phyloP scores from a whole-genome alignment of 257 asterid species.

The Penstemon barbatus region DNA sequence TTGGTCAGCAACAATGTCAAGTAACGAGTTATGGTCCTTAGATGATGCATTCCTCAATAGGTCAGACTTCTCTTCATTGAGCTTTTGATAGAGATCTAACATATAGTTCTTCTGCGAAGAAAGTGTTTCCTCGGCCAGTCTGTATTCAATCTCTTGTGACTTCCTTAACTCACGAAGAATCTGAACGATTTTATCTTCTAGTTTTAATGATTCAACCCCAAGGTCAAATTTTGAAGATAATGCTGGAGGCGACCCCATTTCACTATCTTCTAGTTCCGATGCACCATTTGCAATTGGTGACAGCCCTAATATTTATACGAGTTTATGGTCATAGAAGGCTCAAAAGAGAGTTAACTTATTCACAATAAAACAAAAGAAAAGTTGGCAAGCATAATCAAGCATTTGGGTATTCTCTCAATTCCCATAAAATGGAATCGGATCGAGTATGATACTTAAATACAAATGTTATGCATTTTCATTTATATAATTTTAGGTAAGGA shows the following conservation, averaged over 20 bases:
- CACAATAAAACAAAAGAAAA: not conserved
- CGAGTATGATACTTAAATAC: not conserved
- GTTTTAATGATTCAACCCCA: constrained; percentile 13
- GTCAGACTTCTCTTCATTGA: constrained; percentile 49
- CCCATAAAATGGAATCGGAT: too few species aligned
- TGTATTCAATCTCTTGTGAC: constrained; percentile 61
- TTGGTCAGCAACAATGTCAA: constrained; percentile 45
- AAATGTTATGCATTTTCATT: too few species aligned
- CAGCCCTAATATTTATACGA: not conserved
- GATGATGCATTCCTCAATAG: constrained; percentile 37
- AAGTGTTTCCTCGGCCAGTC: constrained; percentile 57
- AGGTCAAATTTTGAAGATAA: constrained; percentile 45
- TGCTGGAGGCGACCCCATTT: constrained; percentile 6
- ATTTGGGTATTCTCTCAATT: constrained; percentile 1
- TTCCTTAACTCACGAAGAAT: constrained; percentile 40
- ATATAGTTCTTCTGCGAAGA: constrained; percentile 48
- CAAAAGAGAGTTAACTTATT: not conserved
- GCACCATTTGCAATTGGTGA: not conserved
- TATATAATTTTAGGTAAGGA: too few species aligned
- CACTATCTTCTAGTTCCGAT: not conserved
- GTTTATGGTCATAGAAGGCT: not conserved
- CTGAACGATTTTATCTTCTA: constrained; percentile 41
- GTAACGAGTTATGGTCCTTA: constrained; percentile 34
- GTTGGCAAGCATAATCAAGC: not conserved
- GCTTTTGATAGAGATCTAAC: constrained; percentile 52